Percentiles rank a stretch among this genome's conserved stretches.
Evolutionary conservation across 768 basidiomycete species (phyloP).

Genomic region (Trametes gibbosa): DNA sequence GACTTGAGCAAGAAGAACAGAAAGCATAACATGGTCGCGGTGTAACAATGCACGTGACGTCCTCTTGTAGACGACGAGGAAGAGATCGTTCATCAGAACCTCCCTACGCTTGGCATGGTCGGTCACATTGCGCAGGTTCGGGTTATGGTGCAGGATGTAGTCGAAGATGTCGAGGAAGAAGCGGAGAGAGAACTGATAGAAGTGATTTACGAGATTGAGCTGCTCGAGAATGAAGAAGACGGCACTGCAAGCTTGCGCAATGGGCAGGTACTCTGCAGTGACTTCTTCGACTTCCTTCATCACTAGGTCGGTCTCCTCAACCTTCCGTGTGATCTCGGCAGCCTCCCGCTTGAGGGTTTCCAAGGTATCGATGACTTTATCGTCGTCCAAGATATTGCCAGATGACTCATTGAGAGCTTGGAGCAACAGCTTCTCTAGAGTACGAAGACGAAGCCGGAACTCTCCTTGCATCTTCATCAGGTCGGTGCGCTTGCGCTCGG

Average conservation of each 20-base stretch:
- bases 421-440: conserved; percentile 87
- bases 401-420: conserved; percentile 96
- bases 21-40: conserved; percentile 87
- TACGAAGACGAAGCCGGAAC: conserved; percentile 89
- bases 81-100: conserved; percentile 84
- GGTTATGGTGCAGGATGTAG: conserved; percentile 88
- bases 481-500: conserved; percentile 92
- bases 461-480: conserved; percentile 98
- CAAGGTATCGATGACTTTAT: conserved; percentile 95
- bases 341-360: conserved; percentile 96
- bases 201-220: conserved; percentile 90
- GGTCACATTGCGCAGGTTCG: conserved; percentile 75
- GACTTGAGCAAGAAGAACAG: conserved; percentile 86
- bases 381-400: conserved; percentile 97
- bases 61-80: conserved; percentile 82
- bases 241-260: conserved; percentile 94
- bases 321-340: conserved; percentile 92
- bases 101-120: conserved; percentile 73
- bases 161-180: conserved; percentile 99
- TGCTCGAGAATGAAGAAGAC: conserved; percentile 98
- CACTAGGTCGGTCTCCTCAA: conserved; percentile 92
- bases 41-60: conserved; percentile 90
- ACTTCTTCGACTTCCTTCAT: conserved; percentile 98
- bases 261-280: conserved; percentile 88
- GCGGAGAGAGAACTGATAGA: conserved; percentile 96